Base-by-base conservation (phyloP, 345 rosid genomes). In the Mangifera indica region DNA sequence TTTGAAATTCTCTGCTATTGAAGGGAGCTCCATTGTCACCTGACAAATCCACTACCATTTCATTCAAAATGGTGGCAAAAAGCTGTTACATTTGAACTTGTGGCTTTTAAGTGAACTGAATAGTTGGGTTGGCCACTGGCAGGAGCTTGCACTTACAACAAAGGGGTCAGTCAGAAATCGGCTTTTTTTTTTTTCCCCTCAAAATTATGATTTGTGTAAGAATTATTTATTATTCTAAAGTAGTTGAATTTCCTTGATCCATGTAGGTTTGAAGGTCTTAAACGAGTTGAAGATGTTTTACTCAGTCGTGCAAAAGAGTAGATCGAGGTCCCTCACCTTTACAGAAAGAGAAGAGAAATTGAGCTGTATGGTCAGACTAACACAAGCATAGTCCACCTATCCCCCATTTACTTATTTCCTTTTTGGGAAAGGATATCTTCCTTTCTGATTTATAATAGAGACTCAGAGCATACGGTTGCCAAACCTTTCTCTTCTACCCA, bases 401-500 rank as follows among this genome's bases (percentile, higher is more conserved):
- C 52, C 57, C 20, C 72, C 26, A 58, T 14, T 45, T 29, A 45
- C 64, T 13, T 22, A 45, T 12, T 70, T 70, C 73, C 64, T 5
- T 18, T 44, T 57, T 25, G 10, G 65, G 66, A 26, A 56, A 26
- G 59, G 56, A 59, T 59, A n/a, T 7, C 46, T 46, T 58, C 20
- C 72, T 59, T 65, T 56, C 59, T 20, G 61, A 46, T 44, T 12
- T 57, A 58, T 58, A 76, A 68, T 51, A 74, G 65, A 32, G 74
- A 73, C 64, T 63, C 72, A 56, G 51, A 57, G 60, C 74, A 40
- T 73, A 40, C 59, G 56, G 55, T 34, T 49, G 56, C 58, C 69
- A 46, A 53, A 37, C 26, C 72, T 59, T 71, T 29, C 53, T 34
- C 73, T 24, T 71, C 44, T 64, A 51, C 48, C 62, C 37, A 58